These are phyloP conservation scores for Pterocarpus santalinus DNA, from an alignment of 306 rosid species.

Conservation along the genomic window DNA sequence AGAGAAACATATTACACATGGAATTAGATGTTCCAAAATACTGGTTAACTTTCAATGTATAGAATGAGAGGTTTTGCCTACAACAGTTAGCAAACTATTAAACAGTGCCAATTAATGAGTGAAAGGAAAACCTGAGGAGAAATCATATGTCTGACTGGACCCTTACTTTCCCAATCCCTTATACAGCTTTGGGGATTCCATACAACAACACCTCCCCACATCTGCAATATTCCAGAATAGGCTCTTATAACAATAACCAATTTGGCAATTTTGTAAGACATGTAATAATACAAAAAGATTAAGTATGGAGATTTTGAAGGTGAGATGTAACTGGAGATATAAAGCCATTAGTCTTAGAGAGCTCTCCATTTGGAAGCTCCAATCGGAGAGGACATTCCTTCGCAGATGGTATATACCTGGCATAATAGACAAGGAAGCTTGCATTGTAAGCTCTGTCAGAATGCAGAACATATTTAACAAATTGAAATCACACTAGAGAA, in stretches of 20 bases:
- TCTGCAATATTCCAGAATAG: conserved; percentile 62
- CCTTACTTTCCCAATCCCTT: conserved; percentile 61
- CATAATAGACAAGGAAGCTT: conserved; percentile 47
- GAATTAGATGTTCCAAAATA: conserved; percentile 37
- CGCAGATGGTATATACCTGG: conserved; percentile 85
- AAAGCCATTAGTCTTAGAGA: conserved; percentile 89
- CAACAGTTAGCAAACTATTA: conserved; percentile 18
- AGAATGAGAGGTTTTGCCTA: conserved; percentile 11
- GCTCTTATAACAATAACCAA: conserved; percentile 32
- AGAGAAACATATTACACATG: not conserved
- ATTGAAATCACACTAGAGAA: conserved; percentile 34
- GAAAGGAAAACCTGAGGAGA: conserved; percentile 69
- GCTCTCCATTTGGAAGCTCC: conserved; percentile 83
- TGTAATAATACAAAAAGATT: conserved; percentile 11
- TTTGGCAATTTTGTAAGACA: conserved; percentile 29
- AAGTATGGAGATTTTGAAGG: conserved; percentile 38
- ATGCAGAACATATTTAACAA: conserved; percentile 31
- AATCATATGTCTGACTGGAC: conserved; percentile 61
- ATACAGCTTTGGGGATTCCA: conserved; percentile 82
- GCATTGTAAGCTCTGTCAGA: conserved; percentile 29
- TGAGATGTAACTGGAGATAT: conserved; percentile 83
- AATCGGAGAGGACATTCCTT: conserved; percentile 92
- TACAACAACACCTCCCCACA: conserved; percentile 97
- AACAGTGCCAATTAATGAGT: conserved; percentile 25
- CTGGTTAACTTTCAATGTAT: conserved; percentile 19